Base-by-base conservation (phyloP, 257 asterid species). In the Cordia subcordata region DNA sequence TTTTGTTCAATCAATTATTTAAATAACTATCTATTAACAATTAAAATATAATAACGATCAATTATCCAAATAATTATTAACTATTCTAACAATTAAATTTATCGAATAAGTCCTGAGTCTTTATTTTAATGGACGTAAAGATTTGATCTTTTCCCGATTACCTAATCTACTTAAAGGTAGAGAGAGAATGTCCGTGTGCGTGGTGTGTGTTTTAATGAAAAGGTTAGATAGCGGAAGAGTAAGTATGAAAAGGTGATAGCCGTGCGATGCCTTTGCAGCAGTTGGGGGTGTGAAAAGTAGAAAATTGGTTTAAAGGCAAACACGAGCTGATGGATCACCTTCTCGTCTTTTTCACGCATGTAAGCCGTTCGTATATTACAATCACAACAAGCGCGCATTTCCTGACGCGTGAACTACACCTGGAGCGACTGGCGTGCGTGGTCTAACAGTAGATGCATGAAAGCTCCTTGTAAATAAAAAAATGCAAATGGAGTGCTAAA, bases 251-350 rank as follows among this genome's bases (percentile, higher is more conserved):
- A 76, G 79, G 68, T 40, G 44, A 45, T 27, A 51, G 65, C 75
- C 82, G 75, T 72, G 80, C 66, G 35, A 61, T 32, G 67, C 71
- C 81, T 73, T 76, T 74, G 66, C 72, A 63, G 69, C 71, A 57
- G 61, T 74, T 79, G 47, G 47, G 81, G 83, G 94, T 75, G 82
- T 79, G 74, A 79, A 85, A 82, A 77, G 85, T 65, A 38, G 71
- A 77, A 73, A 64, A 23, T 67, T 74, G 70, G 83, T 78, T 76
- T 67, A 73, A 81, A 61, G 82, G 77, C 64, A 63, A 80, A 75
- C 72, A 71, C 55, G 55, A 64, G 60, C 51, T 50, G 51, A 57
- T 69, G 63, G 33, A 51, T 60, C 19, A 65, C 40, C 21, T 57
- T 59, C 45, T 5, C 50, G n/a, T 47, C 18, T 46, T 15, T 10